phyloP scores from a whole-genome alignment of 352 stramenopile species.

The Globisporangium takayamanum region DNA sequence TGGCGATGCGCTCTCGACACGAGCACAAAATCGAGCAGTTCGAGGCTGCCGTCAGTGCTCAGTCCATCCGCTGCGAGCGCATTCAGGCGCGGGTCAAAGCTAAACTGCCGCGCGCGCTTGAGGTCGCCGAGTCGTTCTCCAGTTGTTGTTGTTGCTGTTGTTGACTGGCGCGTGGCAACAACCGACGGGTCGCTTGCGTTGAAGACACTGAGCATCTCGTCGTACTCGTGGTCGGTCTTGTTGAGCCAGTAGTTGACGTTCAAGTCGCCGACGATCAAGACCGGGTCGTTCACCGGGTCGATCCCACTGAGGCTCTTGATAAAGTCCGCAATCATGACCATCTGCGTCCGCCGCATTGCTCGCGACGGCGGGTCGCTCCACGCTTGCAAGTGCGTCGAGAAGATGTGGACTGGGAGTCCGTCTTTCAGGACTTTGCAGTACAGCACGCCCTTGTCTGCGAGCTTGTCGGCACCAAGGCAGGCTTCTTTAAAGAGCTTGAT shows the following conservation, averaged over 20 bases:
- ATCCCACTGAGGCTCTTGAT: slow-evolving; percentile 46
- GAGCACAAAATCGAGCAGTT: slow-evolving; percentile 72
- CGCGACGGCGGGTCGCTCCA: slow-evolving; percentile 64
- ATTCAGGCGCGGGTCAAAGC: slow-evolving; percentile 69
- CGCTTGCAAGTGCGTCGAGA: slow-evolving; percentile 68
- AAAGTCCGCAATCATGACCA: slow-evolving; percentile 54
- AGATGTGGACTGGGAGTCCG: slow-evolving; percentile 62
- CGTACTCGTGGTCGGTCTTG: slow-evolving; percentile 65
- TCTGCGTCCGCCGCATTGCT: slow-evolving; percentile 52
- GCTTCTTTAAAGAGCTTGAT: slow-evolving; percentile 69
- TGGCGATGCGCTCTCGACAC: slow-evolving; percentile 52
- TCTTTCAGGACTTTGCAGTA: slow-evolving; percentile 82
- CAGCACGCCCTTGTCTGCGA: slow-evolving; percentile 72
- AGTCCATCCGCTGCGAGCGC: slow-evolving; percentile 53
- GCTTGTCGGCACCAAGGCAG: slow-evolving; percentile 51
- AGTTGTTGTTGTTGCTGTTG: slow-evolving; percentile 5
- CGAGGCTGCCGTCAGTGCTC: slow-evolving; percentile 67
- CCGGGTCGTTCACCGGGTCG: slow-evolving; percentile 45
- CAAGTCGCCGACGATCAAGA: slow-evolving; percentile 61
- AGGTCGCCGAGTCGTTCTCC: slow-evolving; percentile 12
- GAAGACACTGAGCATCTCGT: slow-evolving; percentile 72
- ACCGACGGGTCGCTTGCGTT: slow-evolving; percentile 43
- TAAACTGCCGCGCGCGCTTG: slow-evolving; percentile 44
- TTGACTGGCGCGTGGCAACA: slow-evolving; percentile 5
- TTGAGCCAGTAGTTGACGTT: slow-evolving; percentile 80